Conservation (phyloP, 2,329 filamentous ascomycete species). For the Cladosporium oxysporum region DNA sequence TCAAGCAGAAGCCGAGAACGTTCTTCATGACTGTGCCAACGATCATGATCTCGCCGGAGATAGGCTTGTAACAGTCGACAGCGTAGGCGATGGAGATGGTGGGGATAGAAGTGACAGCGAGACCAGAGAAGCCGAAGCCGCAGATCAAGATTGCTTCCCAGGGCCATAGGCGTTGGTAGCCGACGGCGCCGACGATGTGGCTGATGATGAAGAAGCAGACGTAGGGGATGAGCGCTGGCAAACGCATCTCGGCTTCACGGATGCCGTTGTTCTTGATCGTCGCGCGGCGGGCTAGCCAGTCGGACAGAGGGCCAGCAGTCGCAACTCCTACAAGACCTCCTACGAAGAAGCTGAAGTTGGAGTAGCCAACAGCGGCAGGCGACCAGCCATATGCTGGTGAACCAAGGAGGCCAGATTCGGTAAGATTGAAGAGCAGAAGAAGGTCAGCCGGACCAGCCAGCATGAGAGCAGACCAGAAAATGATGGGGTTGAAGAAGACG, state of each 20-base stretch:
- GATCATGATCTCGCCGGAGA: slow-evolving; percentile 50
- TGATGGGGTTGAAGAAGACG: slow-evolving; percentile 50
- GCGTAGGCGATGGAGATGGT: slow-evolving; percentile 49
- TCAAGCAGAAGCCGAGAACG: slow-evolving; percentile 46
- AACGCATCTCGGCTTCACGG: slow-evolving; percentile 62
- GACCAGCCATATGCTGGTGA: slow-evolving; percentile 47
- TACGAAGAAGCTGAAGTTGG: slow-evolving; percentile 50
- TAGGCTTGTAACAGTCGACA: slow-evolving; percentile 50
- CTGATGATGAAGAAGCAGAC: slow-evolving; percentile 54
- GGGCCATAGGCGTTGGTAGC: slow-evolving; percentile 51
- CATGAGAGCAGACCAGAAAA: slow-evolving; percentile 42
- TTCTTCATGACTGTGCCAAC: slow-evolving; percentile 49
- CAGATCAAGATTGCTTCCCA: slow-evolving; percentile 53
- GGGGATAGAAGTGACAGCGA: slow-evolving; percentile 45
- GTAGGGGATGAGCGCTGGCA: slow-evolving; percentile 56
- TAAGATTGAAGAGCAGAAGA: slow-evolving; percentile 54
- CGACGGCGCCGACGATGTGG: slow-evolving; percentile 50
- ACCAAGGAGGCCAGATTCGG: slow-evolving; percentile 50
- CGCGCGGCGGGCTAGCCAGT: slow-evolving; percentile 52
- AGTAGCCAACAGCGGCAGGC: slow-evolving; percentile 49
- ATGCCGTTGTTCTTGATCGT: slow-evolving; percentile 58
- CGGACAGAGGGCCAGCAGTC: slow-evolving; percentile 58
- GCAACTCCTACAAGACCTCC: slow-evolving; percentile 46
- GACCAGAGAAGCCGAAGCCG: slow-evolving; percentile 49
- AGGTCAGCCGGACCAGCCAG: slow-evolving; percentile 41